Base-by-base conservation (phyloP, 441 rosid genomes). In the Dalechampia spathulata region DNA sequence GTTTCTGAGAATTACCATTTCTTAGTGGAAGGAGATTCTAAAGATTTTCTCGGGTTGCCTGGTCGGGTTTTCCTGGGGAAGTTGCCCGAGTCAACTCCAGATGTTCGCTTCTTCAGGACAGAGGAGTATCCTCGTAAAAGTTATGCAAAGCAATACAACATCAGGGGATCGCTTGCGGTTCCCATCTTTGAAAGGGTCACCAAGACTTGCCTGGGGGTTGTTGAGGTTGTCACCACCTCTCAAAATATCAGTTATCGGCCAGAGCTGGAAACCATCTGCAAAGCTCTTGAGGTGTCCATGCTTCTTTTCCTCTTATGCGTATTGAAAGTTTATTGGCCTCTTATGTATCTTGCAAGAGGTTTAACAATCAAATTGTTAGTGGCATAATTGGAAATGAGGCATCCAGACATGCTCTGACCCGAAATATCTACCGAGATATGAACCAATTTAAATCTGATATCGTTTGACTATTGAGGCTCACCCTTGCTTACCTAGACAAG, bases 171-270 rank as follows among this genome's bases (percentile, higher is more conserved):
- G 52, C 67, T 65, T 43, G 71, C 75, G 23, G 63, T 65, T 49
- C 75, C 75, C 14, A 52, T 70, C 17, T 65, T 70, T 26, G 67
- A 65, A 57, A 52, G 44, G 12, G 67, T 64, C 36, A 86, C 85
- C 42, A 75, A 90, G 30, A 78, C 47, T 66, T 92, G 96, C 78
- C 73, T 88, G 70, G 96, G 99, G 42, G 91, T 92, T 65, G 87
- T 92, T 71, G 99, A 92, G 88, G 72, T 92, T 50, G 77, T 83
- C 52, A 81, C 88, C 16, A 92, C 96, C 54, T 71, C 73, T 49
- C 85, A 70, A 68, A 79, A 78, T 74, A 78, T 73, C 63, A 78
- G 73, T 64, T 88, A 84, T 60, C 71, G 79, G 3, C 79, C 81
- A 6, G 96, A 88, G 52, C 81, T 88, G 49, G 88, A 86, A 54